Base-by-base conservation (phyloP, 331 rosid genomes). In the Telfairia occidentalis region DNA sequence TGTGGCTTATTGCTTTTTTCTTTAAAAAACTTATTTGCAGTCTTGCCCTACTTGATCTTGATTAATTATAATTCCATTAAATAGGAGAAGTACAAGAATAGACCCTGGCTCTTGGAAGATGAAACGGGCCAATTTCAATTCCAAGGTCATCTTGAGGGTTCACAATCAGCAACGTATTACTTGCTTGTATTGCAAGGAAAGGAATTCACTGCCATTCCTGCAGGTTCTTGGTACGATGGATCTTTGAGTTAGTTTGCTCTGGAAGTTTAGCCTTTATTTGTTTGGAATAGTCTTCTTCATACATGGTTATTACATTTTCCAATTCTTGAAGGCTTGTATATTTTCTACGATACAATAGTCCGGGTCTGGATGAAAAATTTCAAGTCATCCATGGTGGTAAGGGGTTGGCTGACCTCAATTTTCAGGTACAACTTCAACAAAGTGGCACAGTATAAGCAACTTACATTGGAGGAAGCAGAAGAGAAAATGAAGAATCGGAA, bases 401-500 rank as follows among this genome's bases (percentile, higher is more conserved):
- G 43, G 19, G 34, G 37, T 54, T 49, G 72, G 12, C 43, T 29
- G 48, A 43, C 48, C 77, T 55, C 73, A 54, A 66, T 71, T 79
- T 52, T 37, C 79, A 94, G 98, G 98, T 94, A 87, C 85, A 94
- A 94, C 81, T 94, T 94, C 74, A 91, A 91, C 81, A 94, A 94
- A 88, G 92, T 94, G 79, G 95, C 96, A 21, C 98, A 94, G 71
- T 94, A 94, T 81, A 94, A 90, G 82, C 97, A 94, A 73, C 85
- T 91, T 78, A 94, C 98, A 2, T 84, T 94, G 86, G 97, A 91
- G 85, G 98, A 94, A 87, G 98, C 98, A 15, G 98, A 94, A 81
- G 98, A 94, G 87, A 94, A 94, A 78, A 94, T 94, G 94, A 89
- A 81, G 76, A 94, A 89, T 81, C 82, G 98, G 81, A 94, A 88